Percentiles rank a stretch among this genome's conserved stretches.
phyloP scores from a whole-genome alignment of 1,284 basidiomycete genomes.

The Malassezia obtusa region DNA sequence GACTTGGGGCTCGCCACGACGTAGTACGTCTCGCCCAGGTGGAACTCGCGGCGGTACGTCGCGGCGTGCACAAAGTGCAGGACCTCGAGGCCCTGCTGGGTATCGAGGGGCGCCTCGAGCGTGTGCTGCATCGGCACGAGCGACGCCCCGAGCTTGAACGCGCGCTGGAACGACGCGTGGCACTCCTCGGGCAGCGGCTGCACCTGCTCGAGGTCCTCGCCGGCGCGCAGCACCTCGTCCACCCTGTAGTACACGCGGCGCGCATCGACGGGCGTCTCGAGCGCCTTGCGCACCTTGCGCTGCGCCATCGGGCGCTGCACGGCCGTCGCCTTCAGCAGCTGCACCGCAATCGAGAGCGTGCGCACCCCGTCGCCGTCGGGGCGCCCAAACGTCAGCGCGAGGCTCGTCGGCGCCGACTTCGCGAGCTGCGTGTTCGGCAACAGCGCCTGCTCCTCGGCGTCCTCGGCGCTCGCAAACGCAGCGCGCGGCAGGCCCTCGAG shows the following conservation, averaged over 20 bases:
- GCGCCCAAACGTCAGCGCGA: constrained; percentile 29
- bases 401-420: constrained; percentile 21
- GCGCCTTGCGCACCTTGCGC: constrained; percentile 30
- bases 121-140: constrained; percentile 64
- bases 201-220: constrained; percentile 39
- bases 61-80: constrained; percentile 66
- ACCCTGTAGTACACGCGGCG: constrained; percentile 1
- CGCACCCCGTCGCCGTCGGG: constrained; percentile 35
- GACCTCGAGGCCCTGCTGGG: constrained; percentile 74
- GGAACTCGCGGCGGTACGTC: constrained; percentile 56
- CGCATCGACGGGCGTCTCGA: constrained; percentile 1
- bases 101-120: constrained; percentile 62
- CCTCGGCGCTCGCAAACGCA: constrained; percentile 51
- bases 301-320: constrained; percentile 63
- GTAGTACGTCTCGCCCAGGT: constrained; percentile 78
- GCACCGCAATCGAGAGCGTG: constrained; percentile 61
- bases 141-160: constrained; percentile 83
- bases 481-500: constrained; percentile 52
- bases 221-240: constrained; percentile 31
- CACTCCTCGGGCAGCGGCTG: constrained; percentile 55
- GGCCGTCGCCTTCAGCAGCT: constrained; percentile 73
- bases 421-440: constrained; percentile 29
- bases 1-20: constrained; percentile 67
- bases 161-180: constrained; percentile 61
- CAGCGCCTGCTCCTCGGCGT: constrained; percentile 24